Evolutionary conservation across 306 rosid species (phyloP), one percentile per base, ranked within the genome.

Genomic region (Inga leiocalycina): DNA sequence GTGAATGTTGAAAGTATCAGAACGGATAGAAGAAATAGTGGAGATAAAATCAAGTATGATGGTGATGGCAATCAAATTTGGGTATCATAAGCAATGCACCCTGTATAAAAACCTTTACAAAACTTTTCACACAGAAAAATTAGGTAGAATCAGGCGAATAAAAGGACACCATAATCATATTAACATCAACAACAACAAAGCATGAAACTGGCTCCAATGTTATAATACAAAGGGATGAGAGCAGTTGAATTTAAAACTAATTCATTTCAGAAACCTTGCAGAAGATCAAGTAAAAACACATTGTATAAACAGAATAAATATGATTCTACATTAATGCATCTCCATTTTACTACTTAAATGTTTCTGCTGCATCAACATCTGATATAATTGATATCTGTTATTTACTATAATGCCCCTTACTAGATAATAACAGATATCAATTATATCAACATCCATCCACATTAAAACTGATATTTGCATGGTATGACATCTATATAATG

Each of bases 301-400:
- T 46, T 64, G n/a, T 46, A 37, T 37, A 45, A 17, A 41, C 37
- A 22, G 70, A 32, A 64, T 64, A 19, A 65, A 43, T 32, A 5
- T 27, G 32, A 27, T 37, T 66, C 10, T n/a, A 46, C 35, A 22
- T 56, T 30, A 59, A 27, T 49, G 64, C 37, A 49, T 78, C 52
- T 51, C 30, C 49, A 14, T 79, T 79, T 79, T 49, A 73, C 52
- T 79, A 35, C 22, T 78, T 62, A 24, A 45, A 61, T 71, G 80
- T 77, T 83, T 49, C 44, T 5, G 10, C 14, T 48, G 44, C 76
- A 71, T 77, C 78, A 12, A 71, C 9, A 24, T 37, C 69, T 27
- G 30, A 27, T 27, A 27, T 27, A 27, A 27, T 27, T 27, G 30
- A 27, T 27, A 27, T 27, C 30, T 27, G 30, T 27, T 27, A 27